These are phyloP conservation scores for Ceratocystis huliohia DNA, from an alignment of 2,329 filamentous ascomycete species.

Conservation along the genomic window DNA sequence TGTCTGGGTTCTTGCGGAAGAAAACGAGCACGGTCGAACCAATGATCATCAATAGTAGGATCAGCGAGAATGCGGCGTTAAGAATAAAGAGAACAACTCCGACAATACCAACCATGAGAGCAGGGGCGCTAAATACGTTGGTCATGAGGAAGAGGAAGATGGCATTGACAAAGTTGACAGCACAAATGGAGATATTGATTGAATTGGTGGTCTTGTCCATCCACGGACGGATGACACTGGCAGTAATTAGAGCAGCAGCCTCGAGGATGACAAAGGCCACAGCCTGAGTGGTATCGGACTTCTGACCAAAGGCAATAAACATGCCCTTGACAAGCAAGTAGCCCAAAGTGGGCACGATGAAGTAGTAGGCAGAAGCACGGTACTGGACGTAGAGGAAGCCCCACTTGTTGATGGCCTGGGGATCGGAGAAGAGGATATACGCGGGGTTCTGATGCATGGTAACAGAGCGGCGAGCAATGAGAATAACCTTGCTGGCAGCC, in stretches of 20 bases:
- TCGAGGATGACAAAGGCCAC: constrained; percentile 76
- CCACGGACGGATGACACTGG: constrained; percentile 76
- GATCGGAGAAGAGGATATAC: constrained; percentile 93
- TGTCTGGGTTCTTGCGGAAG: constrained; percentile 86
- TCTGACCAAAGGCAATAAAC: constrained; percentile 74
- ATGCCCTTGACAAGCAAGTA: constrained; percentile 81
- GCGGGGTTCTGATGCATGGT: constrained; percentile 90
- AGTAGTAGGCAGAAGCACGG: constrained; percentile 91
- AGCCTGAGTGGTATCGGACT: constrained; percentile 58
- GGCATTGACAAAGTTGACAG: constrained; percentile 79
- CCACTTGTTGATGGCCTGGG: constrained; percentile 92
- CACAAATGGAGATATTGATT: constrained; percentile 87
- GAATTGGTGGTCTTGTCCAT: constrained; percentile 98
- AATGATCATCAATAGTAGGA: constrained; percentile 67
- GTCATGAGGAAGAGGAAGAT: constrained; percentile 86
- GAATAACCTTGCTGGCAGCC: constrained; percentile 82
- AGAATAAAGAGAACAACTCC: constrained; percentile 80
- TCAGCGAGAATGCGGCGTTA: constrained; percentile 71
- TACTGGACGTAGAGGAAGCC: constrained; percentile 96
- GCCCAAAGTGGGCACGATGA: constrained; percentile 64
- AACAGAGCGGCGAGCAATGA: constrained; percentile 77
- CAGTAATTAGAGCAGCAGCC: constrained; percentile 59
- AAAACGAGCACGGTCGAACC: constrained; percentile 54
- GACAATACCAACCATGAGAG: constrained; percentile 73
- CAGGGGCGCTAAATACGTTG: constrained; percentile 70